Base-by-base conservation (phyloP, 352 stramenopile genomes). In the Thalassiosira tumida region DNA sequence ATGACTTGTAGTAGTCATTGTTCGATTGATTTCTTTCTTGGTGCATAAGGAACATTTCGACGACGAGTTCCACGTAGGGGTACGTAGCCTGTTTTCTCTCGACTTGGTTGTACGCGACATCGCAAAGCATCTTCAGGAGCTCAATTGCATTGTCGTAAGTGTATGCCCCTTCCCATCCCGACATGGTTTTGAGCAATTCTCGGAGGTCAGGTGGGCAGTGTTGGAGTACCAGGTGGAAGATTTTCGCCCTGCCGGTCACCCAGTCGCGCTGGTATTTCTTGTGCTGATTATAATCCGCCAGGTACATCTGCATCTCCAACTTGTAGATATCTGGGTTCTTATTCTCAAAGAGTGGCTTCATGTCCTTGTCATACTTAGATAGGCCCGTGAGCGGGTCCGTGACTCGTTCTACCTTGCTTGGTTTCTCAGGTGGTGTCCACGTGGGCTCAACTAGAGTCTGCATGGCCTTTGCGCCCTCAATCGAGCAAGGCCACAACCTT, bases 101-200 rank as follows among this genome's bases (percentile, higher is more conserved):
- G 26, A 31, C 31, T 29, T 73, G 64, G 21, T 73, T 29, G 5
- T 40, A 21, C 21, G 64, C 64, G 13, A 40, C n/a, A 40, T 40
- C 17, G 5, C 64, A 5, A 5, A 38, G 26, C 64, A 73, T 41
- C n/a, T 73, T 73, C 21, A 73, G n/a, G 3, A 73, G n/a, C 14
- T 21, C 33, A 24, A 73, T 73, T 14, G n/a, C n/a, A 21, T 40
- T 29, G 4, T 73, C 26, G 5, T 7, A 21, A 13, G 17, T 40
- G n/a, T 7, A 2, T 3, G 38, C 64, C 6, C 1, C 17, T 41
- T 40, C n/a, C 64, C 64, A 73, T 15, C 10, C 10, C 17, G 26
- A 40, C 64, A 73, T 13, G 3, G 64, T 73, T 31, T 73, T 73
- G 64, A 73, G 64, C 13, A 40, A 14, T 31, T 73, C 64, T 73